phyloP scores from a whole-genome alignment of 2,329 filamentous ascomycete species.

The Colletotrichum coccodes region DNA sequence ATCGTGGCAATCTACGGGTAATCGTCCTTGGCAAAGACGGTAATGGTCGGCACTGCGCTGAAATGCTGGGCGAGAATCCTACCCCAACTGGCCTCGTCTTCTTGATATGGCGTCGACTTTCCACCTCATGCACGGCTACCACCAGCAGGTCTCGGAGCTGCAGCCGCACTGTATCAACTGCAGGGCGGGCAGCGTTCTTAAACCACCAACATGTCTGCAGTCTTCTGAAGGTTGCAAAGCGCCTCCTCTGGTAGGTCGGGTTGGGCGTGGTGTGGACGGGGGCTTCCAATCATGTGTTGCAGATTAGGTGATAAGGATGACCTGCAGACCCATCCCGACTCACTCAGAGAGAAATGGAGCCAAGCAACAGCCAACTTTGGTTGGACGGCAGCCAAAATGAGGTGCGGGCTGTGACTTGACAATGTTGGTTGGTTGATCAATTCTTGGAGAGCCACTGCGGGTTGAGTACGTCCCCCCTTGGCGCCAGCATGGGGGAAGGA shows the following conservation, averaged over 20 bases:
- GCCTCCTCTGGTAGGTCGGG: slow-evolving; percentile 1
- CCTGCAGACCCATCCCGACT: background rate
- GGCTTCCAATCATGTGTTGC: slow-evolving; percentile 28
- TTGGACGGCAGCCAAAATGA: background rate
- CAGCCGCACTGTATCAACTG: slow-evolving; percentile 18
- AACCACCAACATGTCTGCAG: background rate
- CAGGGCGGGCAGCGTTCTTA: background rate
- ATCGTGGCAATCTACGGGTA: background rate
- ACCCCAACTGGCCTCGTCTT: background rate
- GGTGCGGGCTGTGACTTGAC: background rate
- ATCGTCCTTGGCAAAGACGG: background rate
- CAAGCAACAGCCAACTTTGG: background rate
- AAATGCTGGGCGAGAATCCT: slow-evolving; percentile 1
- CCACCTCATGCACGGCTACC: slow-evolving; percentile 23
- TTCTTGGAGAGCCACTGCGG: background rate
- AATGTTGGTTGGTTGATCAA: background rate
- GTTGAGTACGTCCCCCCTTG: background rate
- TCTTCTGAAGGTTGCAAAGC: slow-evolving; percentile 2
- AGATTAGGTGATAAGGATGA: slow-evolving; percentile 14
- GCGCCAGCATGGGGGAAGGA: background rate
- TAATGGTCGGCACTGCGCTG: background rate
- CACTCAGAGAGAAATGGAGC: background rate
- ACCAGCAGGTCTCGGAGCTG: slow-evolving; percentile 19
- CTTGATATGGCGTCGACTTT: background rate
- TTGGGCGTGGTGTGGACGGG: background rate